A percentile compares a stretch with the other conserved stretches of the same genome.
Evolutionary conservation across 352 stramenopile species (phyloP).

Genomic region (Globisporangium splendens): DNA sequence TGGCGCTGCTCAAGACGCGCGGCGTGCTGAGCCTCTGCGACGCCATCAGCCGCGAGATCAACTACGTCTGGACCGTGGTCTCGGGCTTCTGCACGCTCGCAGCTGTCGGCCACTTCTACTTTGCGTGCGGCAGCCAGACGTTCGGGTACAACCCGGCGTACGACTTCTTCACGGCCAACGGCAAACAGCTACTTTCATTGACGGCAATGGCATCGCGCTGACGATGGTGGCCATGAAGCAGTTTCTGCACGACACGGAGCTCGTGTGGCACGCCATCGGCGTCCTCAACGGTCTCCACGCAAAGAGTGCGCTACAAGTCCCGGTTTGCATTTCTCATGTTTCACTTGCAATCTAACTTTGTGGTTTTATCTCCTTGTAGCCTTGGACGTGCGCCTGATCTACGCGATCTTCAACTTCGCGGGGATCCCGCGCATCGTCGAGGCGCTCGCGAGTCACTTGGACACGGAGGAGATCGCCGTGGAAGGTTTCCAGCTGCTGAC

Average conservation of each 20-base stretch:
- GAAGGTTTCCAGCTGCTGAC: conserved; percentile 71
- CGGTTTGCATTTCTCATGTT: neutral
- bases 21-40: conserved; percentile 66
- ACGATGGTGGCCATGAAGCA: conserved; percentile 45
- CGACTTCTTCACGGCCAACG: conserved; percentile 62
- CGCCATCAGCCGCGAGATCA: conserved; percentile 72
- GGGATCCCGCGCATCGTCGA: conserved; percentile 62
- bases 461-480: conserved; percentile 71
- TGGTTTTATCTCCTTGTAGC: conserved; percentile 14
- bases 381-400: conserved; percentile 44
- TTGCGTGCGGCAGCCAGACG: conserved; percentile 54
- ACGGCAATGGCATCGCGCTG: conserved; percentile 56
- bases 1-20: conserved; percentile 55
- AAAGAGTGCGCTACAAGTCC: conserved; percentile 27
- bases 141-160: conserved; percentile 67
- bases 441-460: conserved; percentile 58
- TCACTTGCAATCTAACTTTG: neutral
- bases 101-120: conserved; percentile 74
- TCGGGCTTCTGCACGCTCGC: conserved; percentile 69
- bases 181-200: conserved; percentile 70
- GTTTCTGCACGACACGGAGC: conserved; percentile 56
- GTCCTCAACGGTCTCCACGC: conserved; percentile 64
- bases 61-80: conserved; percentile 67
- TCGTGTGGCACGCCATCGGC: conserved; percentile 70
- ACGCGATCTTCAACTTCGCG: conserved; percentile 41